phyloP scores from a whole-genome alignment of 257 asterid genomes.

The Scutellaria galericulata region DNA sequence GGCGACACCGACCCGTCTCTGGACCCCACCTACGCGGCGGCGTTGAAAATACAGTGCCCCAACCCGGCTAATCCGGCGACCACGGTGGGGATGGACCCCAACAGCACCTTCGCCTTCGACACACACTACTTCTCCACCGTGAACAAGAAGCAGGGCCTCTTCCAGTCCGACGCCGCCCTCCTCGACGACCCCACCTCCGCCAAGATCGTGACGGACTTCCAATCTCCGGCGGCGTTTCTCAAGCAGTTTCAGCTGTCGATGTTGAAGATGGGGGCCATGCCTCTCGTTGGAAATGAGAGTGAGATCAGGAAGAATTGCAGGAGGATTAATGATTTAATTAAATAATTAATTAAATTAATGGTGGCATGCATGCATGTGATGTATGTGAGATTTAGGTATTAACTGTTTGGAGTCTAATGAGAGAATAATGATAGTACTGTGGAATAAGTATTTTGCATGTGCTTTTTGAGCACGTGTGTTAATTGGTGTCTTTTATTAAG shows the following conservation, averaged over 20 bases:
- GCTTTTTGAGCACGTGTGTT: background rate
- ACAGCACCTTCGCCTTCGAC: slow-evolving; percentile 48
- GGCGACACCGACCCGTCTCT: slow-evolving; percentile 59
- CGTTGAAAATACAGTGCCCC: slow-evolving; percentile 40
- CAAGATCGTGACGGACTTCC: slow-evolving; percentile 30
- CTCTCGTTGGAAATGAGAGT: slow-evolving; percentile 47
- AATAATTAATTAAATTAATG: background rate
- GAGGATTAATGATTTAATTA: slow-evolving; percentile 27
- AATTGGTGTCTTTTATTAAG: too few species aligned
- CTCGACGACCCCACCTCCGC: slow-evolving; percentile 40
- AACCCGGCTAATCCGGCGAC: slow-evolving; percentile 40
- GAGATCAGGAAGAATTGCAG: slow-evolving; percentile 57
- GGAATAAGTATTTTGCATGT: too few species aligned
- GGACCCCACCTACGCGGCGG: slow-evolving; percentile 41
- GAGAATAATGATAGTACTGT: too few species aligned
- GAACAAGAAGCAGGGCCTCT: slow-evolving; percentile 44
- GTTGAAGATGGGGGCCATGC: slow-evolving; percentile 60
- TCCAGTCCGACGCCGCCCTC: slow-evolving; percentile 62
- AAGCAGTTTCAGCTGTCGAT: slow-evolving; percentile 47
- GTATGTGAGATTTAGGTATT: background rate
- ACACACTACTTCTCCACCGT: slow-evolving; percentile 45
- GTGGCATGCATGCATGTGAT: background rate
- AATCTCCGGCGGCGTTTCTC: slow-evolving; percentile 34
- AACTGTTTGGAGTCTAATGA: too few species aligned
- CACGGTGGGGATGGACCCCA: slow-evolving; percentile 55